Evolutionary conservation across 2,329 filamentous ascomycete genomes (phyloP).

Genomic region (Epichloe hybrida): DNA sequence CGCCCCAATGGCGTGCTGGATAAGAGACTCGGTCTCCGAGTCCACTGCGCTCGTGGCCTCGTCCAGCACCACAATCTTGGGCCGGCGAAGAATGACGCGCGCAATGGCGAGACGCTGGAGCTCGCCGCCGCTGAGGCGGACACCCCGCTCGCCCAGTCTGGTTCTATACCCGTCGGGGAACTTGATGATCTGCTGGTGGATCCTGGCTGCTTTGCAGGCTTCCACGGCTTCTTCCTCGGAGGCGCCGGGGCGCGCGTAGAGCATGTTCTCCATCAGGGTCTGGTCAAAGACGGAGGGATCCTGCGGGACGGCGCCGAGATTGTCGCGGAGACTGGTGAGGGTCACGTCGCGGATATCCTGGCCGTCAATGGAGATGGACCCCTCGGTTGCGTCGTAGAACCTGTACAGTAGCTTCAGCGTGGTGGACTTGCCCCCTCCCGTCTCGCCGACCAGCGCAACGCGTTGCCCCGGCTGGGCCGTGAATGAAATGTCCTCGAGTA

Average conservation of each 20-base stretch:
- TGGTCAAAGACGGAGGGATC: slow-evolving; percentile 51
- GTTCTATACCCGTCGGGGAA: slow-evolving; percentile 40
- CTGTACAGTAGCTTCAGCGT: slow-evolving; percentile 46
- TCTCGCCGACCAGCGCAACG: slow-evolving; percentile 47
- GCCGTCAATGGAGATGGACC: slow-evolving; percentile 42
- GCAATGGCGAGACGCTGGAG: slow-evolving; percentile 35
- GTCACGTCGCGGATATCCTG: slow-evolving; percentile 47
- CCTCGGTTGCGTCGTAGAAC: slow-evolving; percentile 43
- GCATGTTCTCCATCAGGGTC: slow-evolving; percentile 50
- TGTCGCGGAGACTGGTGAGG: slow-evolving; percentile 40
- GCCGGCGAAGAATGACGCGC: slow-evolving; percentile 19
- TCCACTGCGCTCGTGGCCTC: slow-evolving; percentile 38
- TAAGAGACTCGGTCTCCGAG: slow-evolving; percentile 27
- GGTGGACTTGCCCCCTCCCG: slow-evolving; percentile 51
- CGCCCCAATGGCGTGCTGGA: slow-evolving; percentile 31
- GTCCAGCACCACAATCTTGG: slow-evolving; percentile 25
- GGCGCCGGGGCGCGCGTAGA: slow-evolving; percentile 47
- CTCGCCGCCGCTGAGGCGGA: slow-evolving; percentile 37
- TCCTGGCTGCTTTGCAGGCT: slow-evolving; percentile 46
- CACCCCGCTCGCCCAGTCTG: slow-evolving; percentile 35
- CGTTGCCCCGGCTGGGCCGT: slow-evolving; percentile 37
- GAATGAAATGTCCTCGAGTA: slow-evolving; percentile 35
- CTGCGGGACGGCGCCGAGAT: slow-evolving; percentile 51
- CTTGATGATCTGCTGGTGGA: slow-evolving; percentile 49
- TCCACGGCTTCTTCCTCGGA: slow-evolving; percentile 45